These are phyloP conservation scores for Pleurotus sapidus DNA, from an alignment of 768 basidiomycete genomes.

Conservation along the genomic window DNA sequence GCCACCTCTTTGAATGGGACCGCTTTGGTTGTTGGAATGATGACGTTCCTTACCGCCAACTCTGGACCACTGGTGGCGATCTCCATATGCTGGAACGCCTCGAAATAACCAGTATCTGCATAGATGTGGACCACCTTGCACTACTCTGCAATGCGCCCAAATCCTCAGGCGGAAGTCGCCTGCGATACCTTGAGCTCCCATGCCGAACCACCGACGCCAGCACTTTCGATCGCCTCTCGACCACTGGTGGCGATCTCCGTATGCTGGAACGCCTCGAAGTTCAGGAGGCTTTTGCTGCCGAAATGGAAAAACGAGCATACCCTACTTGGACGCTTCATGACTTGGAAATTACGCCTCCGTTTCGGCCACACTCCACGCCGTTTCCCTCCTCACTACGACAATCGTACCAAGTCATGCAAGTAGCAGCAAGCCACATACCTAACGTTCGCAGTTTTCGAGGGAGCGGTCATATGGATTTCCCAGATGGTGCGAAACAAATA, in stretches of 20 bases:
- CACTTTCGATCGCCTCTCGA: not conserved
- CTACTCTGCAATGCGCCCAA: too few species aligned
- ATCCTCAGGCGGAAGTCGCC: too few species aligned
- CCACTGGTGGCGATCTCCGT: too few species aligned
- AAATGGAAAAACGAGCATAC: not conserved
- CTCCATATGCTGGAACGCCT: too few species aligned
- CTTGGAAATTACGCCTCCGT: not conserved
- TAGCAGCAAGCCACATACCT: not conserved
- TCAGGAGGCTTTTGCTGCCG: not conserved
- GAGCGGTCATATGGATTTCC: not conserved
- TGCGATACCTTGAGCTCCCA: not conserved
- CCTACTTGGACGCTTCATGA: not conserved
- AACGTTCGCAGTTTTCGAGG: not conserved
- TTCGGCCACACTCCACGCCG: not conserved
- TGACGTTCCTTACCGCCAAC: too few species aligned
- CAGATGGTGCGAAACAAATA: not conserved
- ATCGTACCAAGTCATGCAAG: not conserved
- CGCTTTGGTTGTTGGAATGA: too few species aligned
- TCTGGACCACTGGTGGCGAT: too few species aligned
- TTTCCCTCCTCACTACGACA: not conserved
- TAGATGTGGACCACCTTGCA: too few species aligned
- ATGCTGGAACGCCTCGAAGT: too few species aligned
- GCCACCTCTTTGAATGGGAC: too few species aligned
- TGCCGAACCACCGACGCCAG: not conserved
- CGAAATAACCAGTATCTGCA: too few species aligned